Conservation (phyloP, 306 rosid species). For the Trifolium pratense region DNA sequence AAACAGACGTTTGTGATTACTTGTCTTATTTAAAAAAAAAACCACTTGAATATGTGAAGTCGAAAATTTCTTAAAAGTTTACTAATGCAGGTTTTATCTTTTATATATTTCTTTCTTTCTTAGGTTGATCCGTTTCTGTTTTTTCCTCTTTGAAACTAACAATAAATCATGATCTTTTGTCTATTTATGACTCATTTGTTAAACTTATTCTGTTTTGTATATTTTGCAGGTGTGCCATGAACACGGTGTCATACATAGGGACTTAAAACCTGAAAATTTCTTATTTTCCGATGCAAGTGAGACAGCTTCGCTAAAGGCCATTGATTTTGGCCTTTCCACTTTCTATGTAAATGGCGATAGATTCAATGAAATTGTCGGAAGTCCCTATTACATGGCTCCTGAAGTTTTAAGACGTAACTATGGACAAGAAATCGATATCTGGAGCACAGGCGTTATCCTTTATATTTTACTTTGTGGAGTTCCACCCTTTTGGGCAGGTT, state of each 20-base stretch:
- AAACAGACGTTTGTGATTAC: no score
- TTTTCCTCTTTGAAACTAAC: no score
- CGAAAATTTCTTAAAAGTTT: no score
- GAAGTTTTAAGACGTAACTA: slow-evolving; percentile 87
- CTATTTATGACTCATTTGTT: neutral
- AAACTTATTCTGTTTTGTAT: neutral
- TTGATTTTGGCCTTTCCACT: slow-evolving; percentile 93
- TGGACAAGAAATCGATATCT: slow-evolving; percentile 84
- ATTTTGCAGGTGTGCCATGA: slow-evolving; percentile 77
- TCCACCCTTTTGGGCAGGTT: slow-evolving; percentile 99
- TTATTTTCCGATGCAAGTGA: slow-evolving; percentile 73
- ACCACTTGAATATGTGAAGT: no score
- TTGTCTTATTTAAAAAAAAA: no score
- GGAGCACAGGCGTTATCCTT: slow-evolving; percentile 97
- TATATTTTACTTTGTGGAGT: slow-evolving; percentile 92
- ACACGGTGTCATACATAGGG: slow-evolving; percentile 87
- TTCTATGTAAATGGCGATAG: slow-evolving; percentile 74
- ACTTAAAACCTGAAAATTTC: slow-evolving; percentile 95
- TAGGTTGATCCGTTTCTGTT: neutral
- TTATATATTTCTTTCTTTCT: neutral
- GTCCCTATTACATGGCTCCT: slow-evolving; percentile 99
- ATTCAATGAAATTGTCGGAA: slow-evolving; percentile 91
- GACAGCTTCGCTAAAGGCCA: slow-evolving; percentile 66
- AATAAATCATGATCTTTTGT: neutral
- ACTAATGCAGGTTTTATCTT: neutral